Evolutionary conservation across 768 basidiomycete species (phyloP), one percentile per base, ranked within the genome.

Genomic region (Tubosaeta brunneosetosa): DNA sequence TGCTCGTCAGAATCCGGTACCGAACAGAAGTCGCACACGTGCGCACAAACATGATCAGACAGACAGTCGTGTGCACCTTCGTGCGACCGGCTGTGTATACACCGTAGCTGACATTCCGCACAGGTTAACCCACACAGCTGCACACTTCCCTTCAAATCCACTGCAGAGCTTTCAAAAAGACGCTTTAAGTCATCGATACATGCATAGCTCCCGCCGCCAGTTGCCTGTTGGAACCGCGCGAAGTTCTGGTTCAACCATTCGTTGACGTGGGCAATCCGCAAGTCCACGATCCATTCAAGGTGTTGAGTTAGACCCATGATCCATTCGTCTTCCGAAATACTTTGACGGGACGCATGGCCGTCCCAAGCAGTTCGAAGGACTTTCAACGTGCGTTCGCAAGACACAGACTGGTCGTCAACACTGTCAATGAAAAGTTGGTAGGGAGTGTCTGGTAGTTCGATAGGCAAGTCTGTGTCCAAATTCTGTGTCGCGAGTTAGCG

Each of bases 11-110:
- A 70, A 4, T 75, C 61, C 16, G 48, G 38, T 6, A 22, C 71
- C 47, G 56, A 33, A 33, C 64, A 65, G 54, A 75, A 81, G 36
- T 73, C 68, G 53, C 83, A 84, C 10, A 49, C 27, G 36, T 72
- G 70, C 5, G 50, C 50, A 52, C 84, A 85, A 5, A 55, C 32
- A 55, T 85, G 84, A 19, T 66, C 56, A 0, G 84, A 79, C 27
- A 64, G 63, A 52, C 83, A 85, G 47, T 79, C 65, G 55, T 85
- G 83, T 1, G 44, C 51, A 6, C 66, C 65, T 6, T 73, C 72
- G 52, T 85, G 84, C 14, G 66, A 67, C 7, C 75, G 73, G 47
- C 67, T 67, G 22, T 67, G 72, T 9, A 83, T 45, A 53, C 84
- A 85, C 22, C 66, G 55, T 1, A 84, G 66, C 36, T 77, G 72